phyloP scores from a whole-genome alignment of 2,329 filamentous ascomycete species.

The Aschersonia sp. region DNA sequence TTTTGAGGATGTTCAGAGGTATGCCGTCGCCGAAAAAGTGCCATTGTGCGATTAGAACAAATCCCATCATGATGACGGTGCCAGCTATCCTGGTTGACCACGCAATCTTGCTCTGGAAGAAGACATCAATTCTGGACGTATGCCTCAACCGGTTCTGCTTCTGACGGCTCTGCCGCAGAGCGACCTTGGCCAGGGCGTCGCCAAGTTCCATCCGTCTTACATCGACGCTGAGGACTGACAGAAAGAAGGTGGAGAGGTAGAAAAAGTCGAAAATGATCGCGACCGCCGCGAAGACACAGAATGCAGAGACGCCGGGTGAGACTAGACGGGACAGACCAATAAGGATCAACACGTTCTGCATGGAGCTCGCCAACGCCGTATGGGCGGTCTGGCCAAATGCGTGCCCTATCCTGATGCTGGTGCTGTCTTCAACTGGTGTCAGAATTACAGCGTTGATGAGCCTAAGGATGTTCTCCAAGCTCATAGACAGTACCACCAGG shows the following conservation, averaged over 20 bases:
- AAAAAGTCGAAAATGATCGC: conserved; percentile 66
- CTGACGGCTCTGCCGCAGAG: conserved; percentile 23
- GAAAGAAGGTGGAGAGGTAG: conserved; percentile 66
- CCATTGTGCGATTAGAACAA: conserved; percentile 60
- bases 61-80: conserved; percentile 56
- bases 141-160: conserved; percentile 9
- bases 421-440: conserved; percentile 53
- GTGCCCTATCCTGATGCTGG: conserved; percentile 54
- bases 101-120: conserved; percentile 50
- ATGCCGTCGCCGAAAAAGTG: conserved; percentile 55
- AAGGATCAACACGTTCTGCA: conserved; percentile 55
- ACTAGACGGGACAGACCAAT: conserved; percentile 51
- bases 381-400: conserved; percentile 62
- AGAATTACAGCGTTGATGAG: conserved; percentile 65
- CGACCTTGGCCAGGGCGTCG: conserved; percentile 50
- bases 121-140: conserved; percentile 38
- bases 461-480: conserved; percentile 65
- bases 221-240: conserved; percentile 66
- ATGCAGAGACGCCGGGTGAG: conserved; percentile 55
- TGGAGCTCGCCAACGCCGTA: conserved; percentile 50
- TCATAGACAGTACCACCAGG: conserved; percentile 61
- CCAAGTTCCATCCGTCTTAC: conserved; percentile 62
- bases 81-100: conserved; percentile 63
- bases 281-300: conserved; percentile 62
- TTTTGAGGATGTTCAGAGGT: conserved; percentile 11